Percentiles rank a stretch among this genome's conserved stretches.
Evolutionary conservation across 352 stramenopile genomes (phyloP).

Genomic region (Phytophthora fragariae): DNA sequence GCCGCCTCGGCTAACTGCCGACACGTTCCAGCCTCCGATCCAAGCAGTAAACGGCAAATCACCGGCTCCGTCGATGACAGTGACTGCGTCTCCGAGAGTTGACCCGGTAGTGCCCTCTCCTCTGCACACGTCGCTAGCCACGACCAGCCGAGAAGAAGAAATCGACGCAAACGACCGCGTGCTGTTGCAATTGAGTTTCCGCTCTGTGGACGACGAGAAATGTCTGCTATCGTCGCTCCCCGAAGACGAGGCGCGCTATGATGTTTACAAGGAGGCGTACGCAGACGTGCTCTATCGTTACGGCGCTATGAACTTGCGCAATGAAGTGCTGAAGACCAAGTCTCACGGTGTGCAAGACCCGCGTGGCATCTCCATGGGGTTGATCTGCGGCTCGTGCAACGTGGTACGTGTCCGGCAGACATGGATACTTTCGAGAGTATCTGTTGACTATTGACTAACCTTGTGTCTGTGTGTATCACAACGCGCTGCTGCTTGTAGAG

Average conservation of each 20-base stretch:
- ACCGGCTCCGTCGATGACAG: constrained; percentile 38
- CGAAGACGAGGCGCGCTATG: constrained; percentile 70
- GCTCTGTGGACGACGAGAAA: constrained; percentile 46
- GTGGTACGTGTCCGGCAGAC: constrained; percentile 41
- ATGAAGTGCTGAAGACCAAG: constrained; percentile 77
- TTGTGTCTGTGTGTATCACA: neutral
- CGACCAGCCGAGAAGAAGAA: constrained; percentile 37
- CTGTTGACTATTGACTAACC: neutral
- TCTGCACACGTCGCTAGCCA: constrained; percentile 16
- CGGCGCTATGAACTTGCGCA: constrained; percentile 73
- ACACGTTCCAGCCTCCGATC: constrained; percentile 61
- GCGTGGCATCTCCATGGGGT: constrained; percentile 65
- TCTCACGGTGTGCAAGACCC: constrained; percentile 38
- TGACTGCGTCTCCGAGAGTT: constrained; percentile 32
- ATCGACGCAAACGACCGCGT: constrained; percentile 55
- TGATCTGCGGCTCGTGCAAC: constrained; percentile 75
- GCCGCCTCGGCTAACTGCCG: constrained; percentile 50
- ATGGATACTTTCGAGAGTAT: neutral
- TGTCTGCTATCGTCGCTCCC: constrained; percentile 59
- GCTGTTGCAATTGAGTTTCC: constrained; percentile 57
- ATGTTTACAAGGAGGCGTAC: constrained; percentile 86
- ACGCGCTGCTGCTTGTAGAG: constrained; percentile 36
- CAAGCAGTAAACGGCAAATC: constrained; percentile 39
- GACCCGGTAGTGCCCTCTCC: constrained; percentile 29
- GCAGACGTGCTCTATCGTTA: constrained; percentile 86